Percentiles rank a stretch among this genome's conserved stretches.
These are phyloP conservation scores for Gossypium gossypioides DNA, from an alignment of 441 rosid genomes.

Conservation along the genomic window DNA sequence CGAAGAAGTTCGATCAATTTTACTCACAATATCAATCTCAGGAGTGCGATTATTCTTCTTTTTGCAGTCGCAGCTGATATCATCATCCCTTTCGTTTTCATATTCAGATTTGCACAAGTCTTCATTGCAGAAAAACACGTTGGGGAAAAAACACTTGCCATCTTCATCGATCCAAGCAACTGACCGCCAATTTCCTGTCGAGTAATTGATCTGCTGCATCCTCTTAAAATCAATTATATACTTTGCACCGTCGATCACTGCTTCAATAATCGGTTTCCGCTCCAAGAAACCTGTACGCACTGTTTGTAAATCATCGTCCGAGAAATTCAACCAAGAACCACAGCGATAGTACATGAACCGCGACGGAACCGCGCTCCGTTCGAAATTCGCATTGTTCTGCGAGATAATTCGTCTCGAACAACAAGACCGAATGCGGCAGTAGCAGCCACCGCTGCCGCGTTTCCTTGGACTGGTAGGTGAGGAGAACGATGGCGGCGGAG, in stretches of 20 bases:
- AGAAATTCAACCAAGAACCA: conserved; percentile 30
- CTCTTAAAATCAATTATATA: conserved; percentile 32
- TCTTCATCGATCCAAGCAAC: conserved; percentile 41
- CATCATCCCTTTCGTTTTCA: background rate
- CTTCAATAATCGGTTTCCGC: conserved; percentile 22
- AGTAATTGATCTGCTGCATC: conserved; percentile 31
- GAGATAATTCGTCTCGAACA: background rate
- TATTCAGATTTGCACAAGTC: background rate
- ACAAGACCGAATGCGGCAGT: background rate
- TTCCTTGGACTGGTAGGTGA: background rate
- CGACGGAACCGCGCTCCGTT: conserved; percentile 20
- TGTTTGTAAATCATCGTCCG: conserved; percentile 17
- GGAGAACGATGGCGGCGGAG: background rate
- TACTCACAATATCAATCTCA: background rate
- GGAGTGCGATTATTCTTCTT: background rate
- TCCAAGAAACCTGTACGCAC: conserved; percentile 20
- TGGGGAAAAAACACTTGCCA: conserved; percentile 33
- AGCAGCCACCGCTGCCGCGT: background rate
- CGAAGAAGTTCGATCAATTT: background rate
- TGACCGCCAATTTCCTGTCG: conserved; percentile 23
- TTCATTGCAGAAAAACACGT: conserved; percentile 10
- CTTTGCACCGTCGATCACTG: conserved; percentile 20
- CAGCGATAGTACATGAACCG: conserved; percentile 30
- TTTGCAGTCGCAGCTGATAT: background rate
- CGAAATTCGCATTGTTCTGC: conserved; percentile 23